Conservation (phyloP, 257 asterid species). For the Nicotiana attenuata region DNA sequence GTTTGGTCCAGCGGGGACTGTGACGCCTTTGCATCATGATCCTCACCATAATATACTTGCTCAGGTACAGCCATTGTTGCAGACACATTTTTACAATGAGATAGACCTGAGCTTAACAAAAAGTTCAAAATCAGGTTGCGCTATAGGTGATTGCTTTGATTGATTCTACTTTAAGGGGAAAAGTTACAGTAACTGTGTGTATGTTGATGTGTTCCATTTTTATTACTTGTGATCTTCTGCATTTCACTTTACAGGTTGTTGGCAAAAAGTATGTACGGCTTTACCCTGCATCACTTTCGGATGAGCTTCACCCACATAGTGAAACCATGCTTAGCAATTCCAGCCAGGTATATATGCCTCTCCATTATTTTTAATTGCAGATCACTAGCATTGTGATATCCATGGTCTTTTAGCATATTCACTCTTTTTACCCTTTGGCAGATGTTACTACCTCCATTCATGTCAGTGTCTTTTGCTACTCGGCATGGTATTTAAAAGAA, state of each 20-base stretch:
- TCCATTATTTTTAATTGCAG: neutral
- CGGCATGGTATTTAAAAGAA: neutral
- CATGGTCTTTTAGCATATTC: neutral
- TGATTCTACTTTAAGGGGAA: neutral
- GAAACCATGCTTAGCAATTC: constrained; percentile 86
- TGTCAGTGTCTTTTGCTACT: neutral
- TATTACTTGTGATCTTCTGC: neutral
- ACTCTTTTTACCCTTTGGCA: neutral
- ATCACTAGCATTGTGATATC: neutral
- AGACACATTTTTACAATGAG: neutral
- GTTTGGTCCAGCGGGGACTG: constrained; percentile 96
- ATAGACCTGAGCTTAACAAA: neutral
- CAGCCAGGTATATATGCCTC: constrained; percentile 69
- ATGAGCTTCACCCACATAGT: constrained; percentile 53
- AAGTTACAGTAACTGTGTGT: neutral
- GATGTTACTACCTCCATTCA: neutral
- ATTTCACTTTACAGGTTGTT: constrained; percentile 33
- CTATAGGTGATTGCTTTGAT: neutral
- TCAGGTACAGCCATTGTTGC: constrained; percentile 45
- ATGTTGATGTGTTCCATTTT: neutral
- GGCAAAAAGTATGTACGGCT: constrained; percentile 53
- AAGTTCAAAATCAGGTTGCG: neutral
- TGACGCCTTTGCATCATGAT: constrained; percentile 96
- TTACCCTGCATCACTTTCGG: constrained; percentile 59
- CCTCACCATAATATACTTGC: constrained; percentile 98